Conservation (phyloP, 2,329 filamentous ascomycete species). For the Pestalotiopsis sp. region DNA sequence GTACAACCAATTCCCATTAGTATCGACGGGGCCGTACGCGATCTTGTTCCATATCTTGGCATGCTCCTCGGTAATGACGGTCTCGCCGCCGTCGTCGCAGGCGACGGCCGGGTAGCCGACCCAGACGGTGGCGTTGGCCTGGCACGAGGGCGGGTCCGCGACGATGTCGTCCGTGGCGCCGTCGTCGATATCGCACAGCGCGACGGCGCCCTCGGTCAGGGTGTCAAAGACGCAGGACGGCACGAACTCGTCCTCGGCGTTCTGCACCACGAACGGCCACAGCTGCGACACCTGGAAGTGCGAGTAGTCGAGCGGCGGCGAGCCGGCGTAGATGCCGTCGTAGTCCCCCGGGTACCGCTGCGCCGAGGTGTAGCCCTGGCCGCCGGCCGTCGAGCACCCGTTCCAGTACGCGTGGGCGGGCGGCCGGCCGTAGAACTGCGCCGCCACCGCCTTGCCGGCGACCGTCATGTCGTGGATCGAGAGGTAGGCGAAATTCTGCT, state of each 20-base stretch:
- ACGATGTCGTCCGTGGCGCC: conserved; percentile 1
- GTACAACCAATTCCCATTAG: conserved; percentile 11
- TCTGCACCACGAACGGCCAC: conserved; percentile 13
- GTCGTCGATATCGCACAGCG: conserved; percentile 1
- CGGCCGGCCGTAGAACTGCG: conserved; percentile 39
- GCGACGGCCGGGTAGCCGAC: conserved; percentile 13
- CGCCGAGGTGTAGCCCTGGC: conserved; percentile 56
- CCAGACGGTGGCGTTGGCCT: conserved; percentile 14
- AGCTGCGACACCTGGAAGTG: conserved; percentile 1
- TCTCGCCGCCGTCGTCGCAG: conserved; percentile 7
- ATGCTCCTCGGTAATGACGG: conserved; percentile 13
- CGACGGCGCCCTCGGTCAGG: neutral
- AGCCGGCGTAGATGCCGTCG: conserved; percentile 54
- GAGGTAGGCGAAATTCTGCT: conserved; percentile 26
- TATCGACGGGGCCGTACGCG: conserved; percentile 15
- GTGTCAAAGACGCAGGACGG: conserved; percentile 1
- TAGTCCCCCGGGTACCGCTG: conserved; percentile 56
- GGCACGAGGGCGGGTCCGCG: conserved; percentile 9
- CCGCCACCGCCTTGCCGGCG: conserved; percentile 47
- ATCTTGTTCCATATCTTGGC: conserved; percentile 16
- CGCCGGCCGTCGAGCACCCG: conserved; percentile 53
- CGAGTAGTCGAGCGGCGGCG: conserved; percentile 40
- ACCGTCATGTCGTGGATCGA: conserved; percentile 33
- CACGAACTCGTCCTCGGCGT: conserved; percentile 14
- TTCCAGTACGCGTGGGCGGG: conserved; percentile 54